Base-by-base conservation (phyloP, 345 rosid species). In the Alliaria petiolata region DNA sequence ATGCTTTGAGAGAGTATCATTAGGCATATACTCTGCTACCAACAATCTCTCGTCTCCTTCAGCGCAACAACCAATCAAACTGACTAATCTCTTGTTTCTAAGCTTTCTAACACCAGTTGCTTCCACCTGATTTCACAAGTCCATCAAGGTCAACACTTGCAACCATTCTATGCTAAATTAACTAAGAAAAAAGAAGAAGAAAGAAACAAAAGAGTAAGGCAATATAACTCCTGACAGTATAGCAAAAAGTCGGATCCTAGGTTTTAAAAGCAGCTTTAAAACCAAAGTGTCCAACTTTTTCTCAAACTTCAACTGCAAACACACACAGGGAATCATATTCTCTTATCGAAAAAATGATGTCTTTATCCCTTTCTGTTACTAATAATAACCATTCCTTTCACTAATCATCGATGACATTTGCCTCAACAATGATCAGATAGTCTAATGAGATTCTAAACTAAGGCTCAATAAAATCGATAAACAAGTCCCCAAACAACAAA, bases 1-100 rank as follows among this genome's bases (percentile, higher is more conserved):
- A 76, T 93, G 98, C 88, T 93, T 91, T 50, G 98, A 89, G 57
- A 93, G 92, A 49, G 97, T 93, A 65, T 91, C 98, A 80, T 87
- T 90, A 11, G 95, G 96, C 97, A 93, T 93, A 79, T 80, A 91
- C 54, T 93, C 97, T 5, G 97, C 89, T 49, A 93, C 97, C 85
- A 93, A 70, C 65, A 93, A 71, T 8, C 98, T 89, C 81, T 93
- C 98, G 42, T 93, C 98, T 26, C 95, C 97, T 73, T 93, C 98
- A 9, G 95, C 95, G 39, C 98, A 93, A 55, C 89, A 89, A 43
- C 98, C 98, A 67, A 93, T 91, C 69, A 93, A 64, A 79, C 90
- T 93, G n/a, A 91, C 92, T 78, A 93, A 64, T 84, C 89, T 91
- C 80, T 87, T 85, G 69, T 91, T 89, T 67, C 97, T 79, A 22